Conservation (phyloP, 345 rosid species). For the Salix viminalis region DNA sequence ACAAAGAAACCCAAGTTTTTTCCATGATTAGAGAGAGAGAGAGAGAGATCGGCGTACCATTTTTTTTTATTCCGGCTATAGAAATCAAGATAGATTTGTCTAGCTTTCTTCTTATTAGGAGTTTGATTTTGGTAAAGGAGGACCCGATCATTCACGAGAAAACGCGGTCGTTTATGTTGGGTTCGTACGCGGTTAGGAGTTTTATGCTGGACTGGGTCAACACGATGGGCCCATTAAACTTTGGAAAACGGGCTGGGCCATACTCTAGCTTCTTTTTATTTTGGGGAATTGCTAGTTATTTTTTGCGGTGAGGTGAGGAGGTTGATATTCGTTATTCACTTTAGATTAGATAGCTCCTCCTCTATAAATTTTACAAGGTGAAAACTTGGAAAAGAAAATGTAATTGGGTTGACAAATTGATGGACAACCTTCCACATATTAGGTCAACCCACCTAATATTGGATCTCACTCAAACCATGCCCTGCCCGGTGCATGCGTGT, state of each 20-base stretch:
- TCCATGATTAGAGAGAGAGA: background rate
- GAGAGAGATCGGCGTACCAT: slow-evolving; percentile 3
- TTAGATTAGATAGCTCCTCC: background rate
- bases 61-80: background rate
- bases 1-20: background rate
- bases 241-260: background rate
- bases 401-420: background rate
- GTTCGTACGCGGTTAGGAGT: background rate
- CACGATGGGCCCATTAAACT: background rate
- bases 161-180: background rate
- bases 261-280: rapidly evolving
- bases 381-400: background rate
- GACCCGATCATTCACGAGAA: too few species aligned
- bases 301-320: background rate
- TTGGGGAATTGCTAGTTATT: background rate
- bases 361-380: background rate
- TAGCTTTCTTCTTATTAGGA: background rate
- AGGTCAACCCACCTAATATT: slow-evolving; percentile 10
- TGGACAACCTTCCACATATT: background rate
- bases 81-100: background rate
- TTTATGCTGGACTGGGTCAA: background rate
- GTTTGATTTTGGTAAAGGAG: background rate
- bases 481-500: too few species aligned
- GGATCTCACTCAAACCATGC: background rate
- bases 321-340: background rate